A percentile compares a stretch with the other conserved stretches of the same genome.
phyloP scores from a whole-genome alignment of 78 protist species.

The Bodo saltans region DNA sequence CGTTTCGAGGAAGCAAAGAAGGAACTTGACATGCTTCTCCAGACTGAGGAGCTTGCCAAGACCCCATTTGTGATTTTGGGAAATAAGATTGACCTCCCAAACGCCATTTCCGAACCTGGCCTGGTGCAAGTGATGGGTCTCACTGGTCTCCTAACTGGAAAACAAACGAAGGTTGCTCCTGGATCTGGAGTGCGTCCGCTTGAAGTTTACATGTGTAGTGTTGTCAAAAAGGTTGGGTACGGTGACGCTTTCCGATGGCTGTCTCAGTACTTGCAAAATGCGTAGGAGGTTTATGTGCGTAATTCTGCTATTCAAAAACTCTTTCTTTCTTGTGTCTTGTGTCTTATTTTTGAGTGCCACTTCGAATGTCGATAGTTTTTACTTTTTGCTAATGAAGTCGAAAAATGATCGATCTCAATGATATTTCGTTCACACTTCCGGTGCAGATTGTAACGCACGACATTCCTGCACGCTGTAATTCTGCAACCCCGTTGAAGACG shows the following conservation, averaged over 20 bases:
- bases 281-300: no score
- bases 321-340: no score
- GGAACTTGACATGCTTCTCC: slow-evolving; percentile 74
- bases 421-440: no score
- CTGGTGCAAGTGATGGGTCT: slow-evolving; percentile 77
- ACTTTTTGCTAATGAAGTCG: no score
- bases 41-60: slow-evolving; percentile 62
- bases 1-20: slow-evolving; percentile 87
- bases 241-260: slow-evolving; percentile 85
- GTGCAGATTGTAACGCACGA: no score
- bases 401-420: no score
- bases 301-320: no score
- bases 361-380: no score
- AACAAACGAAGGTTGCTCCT: slow-evolving; percentile 53
- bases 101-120: slow-evolving; percentile 84
- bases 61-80: slow-evolving; percentile 97
- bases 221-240: slow-evolving; percentile 85
- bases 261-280: slow-evolving; percentile 33
- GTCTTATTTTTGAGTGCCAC: no score
- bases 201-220: slow-evolving; percentile 97
- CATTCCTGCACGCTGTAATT: no score
- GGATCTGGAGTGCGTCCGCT: slow-evolving; percentile 72
- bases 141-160: slow-evolving; percentile 69
- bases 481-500: no score
- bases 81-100: slow-evolving; percentile 94